These are phyloP conservation scores for Rubus idaeus DNA, from an alignment of 306 rosid species.

Conservation along the genomic window DNA sequence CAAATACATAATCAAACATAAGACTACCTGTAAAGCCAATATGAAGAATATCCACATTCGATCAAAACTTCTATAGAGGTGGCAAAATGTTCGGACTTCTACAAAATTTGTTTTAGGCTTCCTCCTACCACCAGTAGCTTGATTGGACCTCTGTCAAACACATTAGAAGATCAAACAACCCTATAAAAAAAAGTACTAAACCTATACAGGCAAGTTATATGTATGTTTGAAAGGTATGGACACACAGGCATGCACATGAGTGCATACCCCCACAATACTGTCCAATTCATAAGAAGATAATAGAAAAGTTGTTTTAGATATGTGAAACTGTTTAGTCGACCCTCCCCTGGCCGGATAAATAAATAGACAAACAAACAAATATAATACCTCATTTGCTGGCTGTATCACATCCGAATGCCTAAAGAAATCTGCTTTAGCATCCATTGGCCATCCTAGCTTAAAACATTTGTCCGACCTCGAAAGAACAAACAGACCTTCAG, in stretches of 20 bases:
- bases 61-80: slow-evolving; percentile 93
- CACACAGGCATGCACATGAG: background rate
- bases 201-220: background rate
- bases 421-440: slow-evolving; percentile 65
- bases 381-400: slow-evolving; percentile 47
- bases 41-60: slow-evolving; percentile 98
- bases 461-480: slow-evolving; percentile 82
- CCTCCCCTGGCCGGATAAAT: background rate
- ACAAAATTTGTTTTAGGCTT: slow-evolving; percentile 95
- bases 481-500: slow-evolving; percentile 24
- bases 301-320: background rate
- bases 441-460: slow-evolving; percentile 82
- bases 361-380: slow-evolving; percentile 19
- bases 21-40: slow-evolving; percentile 87
- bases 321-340: background rate
- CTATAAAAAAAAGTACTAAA: background rate
- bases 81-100: slow-evolving; percentile 91
- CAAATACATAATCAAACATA: slow-evolving; percentile 17
- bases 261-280: background rate
- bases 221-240: background rate
- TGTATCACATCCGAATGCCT: slow-evolving; percentile 59
- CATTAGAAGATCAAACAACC: slow-evolving; percentile 20
- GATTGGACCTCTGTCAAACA: slow-evolving; percentile 57
- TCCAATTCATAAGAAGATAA: slow-evolving; percentile 1
- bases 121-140: slow-evolving; percentile 54